A percentile compares a stretch with the other conserved stretches of the same genome.
These are phyloP conservation scores for Alternaria brassicicola DNA, from an alignment of 2,329 filamentous ascomycete genomes.

Conservation along the genomic window DNA sequence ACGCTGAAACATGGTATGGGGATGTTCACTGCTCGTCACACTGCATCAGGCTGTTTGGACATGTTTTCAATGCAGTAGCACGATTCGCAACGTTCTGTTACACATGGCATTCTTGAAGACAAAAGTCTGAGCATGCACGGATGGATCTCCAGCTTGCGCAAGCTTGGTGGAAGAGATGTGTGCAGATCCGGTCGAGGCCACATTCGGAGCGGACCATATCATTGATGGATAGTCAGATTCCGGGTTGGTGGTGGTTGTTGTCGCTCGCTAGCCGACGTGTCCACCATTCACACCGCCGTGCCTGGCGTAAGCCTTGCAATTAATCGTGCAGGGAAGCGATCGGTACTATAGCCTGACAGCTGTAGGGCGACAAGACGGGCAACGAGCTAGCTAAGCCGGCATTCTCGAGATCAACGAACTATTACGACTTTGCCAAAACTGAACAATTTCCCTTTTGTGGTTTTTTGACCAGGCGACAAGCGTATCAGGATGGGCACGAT, in stretches of 20 bases:
- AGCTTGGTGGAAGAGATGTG: constrained; percentile 1
- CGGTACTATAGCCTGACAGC: constrained; percentile 35
- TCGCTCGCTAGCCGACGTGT: constrained; percentile 25
- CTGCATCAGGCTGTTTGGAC: constrained; percentile 26
- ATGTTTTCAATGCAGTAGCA: constrained; percentile 33
- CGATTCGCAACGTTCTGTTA: constrained; percentile 26
- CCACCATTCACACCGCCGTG: constrained; percentile 27
- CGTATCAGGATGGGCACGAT: constrained; percentile 34
- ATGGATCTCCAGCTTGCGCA: constrained; percentile 4
- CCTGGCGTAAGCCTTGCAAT: constrained; percentile 35
- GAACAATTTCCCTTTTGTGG: constrained; percentile 9
- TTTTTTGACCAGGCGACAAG: constrained; percentile 25
- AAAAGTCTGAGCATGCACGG: constrained; percentile 7
- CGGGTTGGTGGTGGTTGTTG: constrained; percentile 30
- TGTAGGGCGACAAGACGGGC: constrained; percentile 40
- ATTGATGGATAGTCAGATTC: constrained; percentile 22
- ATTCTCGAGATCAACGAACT: constrained; percentile 18
- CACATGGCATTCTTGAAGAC: constrained; percentile 20
- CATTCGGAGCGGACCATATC: constrained; percentile 2
- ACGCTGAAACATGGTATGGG: constrained; percentile 34
- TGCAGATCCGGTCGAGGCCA: constrained; percentile 14
- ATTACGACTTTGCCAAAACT: constrained; percentile 18
- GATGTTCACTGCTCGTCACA: constrained; percentile 23
- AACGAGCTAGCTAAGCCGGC: constrained; percentile 19
- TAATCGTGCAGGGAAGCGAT: constrained; percentile 30